Conservation (phyloP, 2,329 filamentous ascomycete species). For the Fusarium decemcellulare region DNA sequence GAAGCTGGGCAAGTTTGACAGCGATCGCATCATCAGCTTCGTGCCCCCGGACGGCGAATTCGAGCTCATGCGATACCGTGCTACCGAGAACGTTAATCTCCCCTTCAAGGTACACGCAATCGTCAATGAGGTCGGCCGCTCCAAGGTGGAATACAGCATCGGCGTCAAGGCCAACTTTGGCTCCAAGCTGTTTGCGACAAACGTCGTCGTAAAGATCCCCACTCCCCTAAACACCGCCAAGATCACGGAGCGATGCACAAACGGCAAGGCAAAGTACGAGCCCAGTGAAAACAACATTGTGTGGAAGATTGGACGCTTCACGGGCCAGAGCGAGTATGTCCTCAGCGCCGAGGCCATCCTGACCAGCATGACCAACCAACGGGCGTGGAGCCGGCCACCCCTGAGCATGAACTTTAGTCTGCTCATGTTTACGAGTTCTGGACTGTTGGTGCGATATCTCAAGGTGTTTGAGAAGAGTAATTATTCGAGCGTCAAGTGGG, state of each 20-base stretch:
- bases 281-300: conserved; percentile 98
- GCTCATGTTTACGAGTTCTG: conserved; percentile 98
- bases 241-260: conserved; percentile 92
- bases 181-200: conserved; percentile 95
- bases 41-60: conserved; percentile 98
- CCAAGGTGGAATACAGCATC: conserved; percentile 98
- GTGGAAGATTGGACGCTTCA: conserved; percentile 99
- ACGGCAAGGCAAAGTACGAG: conserved; percentile 99
- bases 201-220: conserved; percentile 93
- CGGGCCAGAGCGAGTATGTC: conserved; percentile 96
- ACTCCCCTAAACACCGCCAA: conserved; percentile 96
- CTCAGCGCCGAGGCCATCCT: conserved; percentile 93
- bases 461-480: conserved; percentile 99
- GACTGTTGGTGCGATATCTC: conserved; percentile 90
- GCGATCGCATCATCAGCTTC: conserved; percentile 96
- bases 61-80: conserved; percentile 98
- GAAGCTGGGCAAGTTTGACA: conserved; percentile 96
- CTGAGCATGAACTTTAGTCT: conserved; percentile 93
- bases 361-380: conserved; percentile 98
- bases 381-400: conserved; percentile 95
- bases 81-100: conserved; percentile 97
- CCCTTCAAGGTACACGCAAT: conserved; percentile 99
- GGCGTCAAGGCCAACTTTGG: conserved; percentile 98
- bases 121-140: conserved; percentile 96
- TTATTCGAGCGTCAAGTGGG: conserved; percentile 99